Conservation (phyloP, 805 yeast genomes). For the Suhomyces kilbournensis region DNA sequence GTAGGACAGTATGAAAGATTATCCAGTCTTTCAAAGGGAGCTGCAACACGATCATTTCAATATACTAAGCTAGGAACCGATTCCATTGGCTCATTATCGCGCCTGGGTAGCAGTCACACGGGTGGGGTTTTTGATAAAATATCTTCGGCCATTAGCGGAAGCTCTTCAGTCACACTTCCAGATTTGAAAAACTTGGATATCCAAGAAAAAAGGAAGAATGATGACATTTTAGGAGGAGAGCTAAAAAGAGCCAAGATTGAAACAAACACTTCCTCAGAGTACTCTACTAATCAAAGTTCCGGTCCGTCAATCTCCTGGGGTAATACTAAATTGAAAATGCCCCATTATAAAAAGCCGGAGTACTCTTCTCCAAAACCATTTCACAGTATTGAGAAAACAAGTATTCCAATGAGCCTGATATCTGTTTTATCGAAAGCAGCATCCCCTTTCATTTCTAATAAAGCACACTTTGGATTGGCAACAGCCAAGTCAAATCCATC, state of each 20-base stretch:
- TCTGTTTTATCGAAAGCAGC: conserved; percentile 2
- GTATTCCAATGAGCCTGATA: conserved; percentile 7
- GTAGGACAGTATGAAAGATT: conserved; percentile 24
- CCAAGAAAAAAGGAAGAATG: conserved; percentile 2
- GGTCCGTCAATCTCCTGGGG: conserved; percentile 10
- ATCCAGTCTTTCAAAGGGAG: conserved; percentile 21
- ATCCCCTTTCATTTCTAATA: conserved; percentile 33
- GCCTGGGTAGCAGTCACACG: background rate
- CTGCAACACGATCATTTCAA: background rate
- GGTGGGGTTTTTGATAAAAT: background rate
- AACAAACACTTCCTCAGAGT: background rate
- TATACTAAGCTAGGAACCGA: background rate
- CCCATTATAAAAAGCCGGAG: conserved; percentile 22
- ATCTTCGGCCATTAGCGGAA: background rate
- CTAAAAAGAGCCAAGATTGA: conserved; percentile 5
- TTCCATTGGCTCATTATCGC: background rate
- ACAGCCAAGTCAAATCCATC: background rate
- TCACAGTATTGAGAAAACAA: background rate
- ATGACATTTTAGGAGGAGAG: background rate
- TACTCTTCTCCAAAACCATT: background rate
- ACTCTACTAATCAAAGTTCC: conserved; percentile 1
- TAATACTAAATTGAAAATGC: conserved; percentile 18
- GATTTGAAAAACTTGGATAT: conserved; percentile 4
- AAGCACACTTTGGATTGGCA: conserved; percentile 12
- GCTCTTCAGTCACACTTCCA: background rate